These are phyloP conservation scores for Penicillium sp. DNA, from an alignment of 2,329 filamentous ascomycete species.

Conservation along the genomic window DNA sequence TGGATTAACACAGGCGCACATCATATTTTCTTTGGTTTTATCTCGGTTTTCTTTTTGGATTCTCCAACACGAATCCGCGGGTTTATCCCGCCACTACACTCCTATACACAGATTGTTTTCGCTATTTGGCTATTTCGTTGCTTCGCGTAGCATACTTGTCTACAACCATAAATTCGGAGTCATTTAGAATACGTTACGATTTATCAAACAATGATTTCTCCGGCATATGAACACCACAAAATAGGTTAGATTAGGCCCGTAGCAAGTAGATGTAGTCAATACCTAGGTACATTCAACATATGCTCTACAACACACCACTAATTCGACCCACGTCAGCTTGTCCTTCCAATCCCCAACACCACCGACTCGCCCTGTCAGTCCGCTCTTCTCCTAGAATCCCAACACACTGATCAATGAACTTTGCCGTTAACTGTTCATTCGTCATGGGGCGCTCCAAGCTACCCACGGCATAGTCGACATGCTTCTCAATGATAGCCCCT, in stretches of 20 bases:
- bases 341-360: constrained; percentile 31
- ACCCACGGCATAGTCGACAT: constrained; percentile 52
- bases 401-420: constrained; percentile 51
- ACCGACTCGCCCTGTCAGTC: constrained; percentile 35
- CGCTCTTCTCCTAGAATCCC: constrained; percentile 42
- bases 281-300: background rate
- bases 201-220: background rate
- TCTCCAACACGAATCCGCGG: constrained; percentile 14
- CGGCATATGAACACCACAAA: background rate
- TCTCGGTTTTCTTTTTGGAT: constrained; percentile 17
- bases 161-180: constrained; percentile 19
- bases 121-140: constrained; percentile 18
- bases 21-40: constrained; percentile 21
- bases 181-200: constrained; percentile 24
- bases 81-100: constrained; percentile 20
- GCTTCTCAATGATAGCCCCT: constrained; percentile 38
- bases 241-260: background rate
- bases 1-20: constrained; percentile 32
- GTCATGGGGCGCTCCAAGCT: constrained; percentile 51
- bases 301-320: background rate
- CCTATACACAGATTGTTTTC: constrained; percentile 24
- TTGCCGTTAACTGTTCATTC: constrained; percentile 46
- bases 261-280: background rate
- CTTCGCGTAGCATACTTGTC: constrained; percentile 31
- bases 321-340: constrained; percentile 1